Evolutionary conservation across 2,329 filamentous ascomycete genomes (phyloP).

Genomic region (Colletotrichum sp.): DNA sequence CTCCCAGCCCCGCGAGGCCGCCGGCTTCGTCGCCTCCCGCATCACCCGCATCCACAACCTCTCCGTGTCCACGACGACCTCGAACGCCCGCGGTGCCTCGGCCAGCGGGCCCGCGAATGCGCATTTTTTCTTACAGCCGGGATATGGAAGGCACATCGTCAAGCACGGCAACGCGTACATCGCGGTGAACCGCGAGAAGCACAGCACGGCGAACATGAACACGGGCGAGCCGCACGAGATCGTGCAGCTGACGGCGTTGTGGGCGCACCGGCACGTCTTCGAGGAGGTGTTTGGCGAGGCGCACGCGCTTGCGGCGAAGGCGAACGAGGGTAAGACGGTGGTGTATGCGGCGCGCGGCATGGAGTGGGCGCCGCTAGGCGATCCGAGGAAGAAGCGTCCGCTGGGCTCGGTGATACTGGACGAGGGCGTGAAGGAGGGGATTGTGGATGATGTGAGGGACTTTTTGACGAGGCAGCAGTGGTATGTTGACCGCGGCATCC

Average conservation of each 20-base stretch:
- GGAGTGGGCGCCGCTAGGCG: slow-evolving; percentile 84
- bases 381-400: slow-evolving; percentile 84
- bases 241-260: slow-evolving; percentile 88
- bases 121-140: slow-evolving; percentile 87
- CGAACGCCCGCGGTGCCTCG: slow-evolving; percentile 64
- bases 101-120: slow-evolving; percentile 68
- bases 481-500: slow-evolving; percentile 95
- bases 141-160: slow-evolving; percentile 87
- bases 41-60: slow-evolving; percentile 66
- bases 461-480: slow-evolving; percentile 81
- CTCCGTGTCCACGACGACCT: slow-evolving; percentile 57
- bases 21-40: slow-evolving; percentile 62
- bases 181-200: slow-evolving; percentile 83
- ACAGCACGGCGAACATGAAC: slow-evolving; percentile 78
- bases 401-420: slow-evolving; percentile 88
- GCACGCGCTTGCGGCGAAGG: slow-evolving; percentile 77
- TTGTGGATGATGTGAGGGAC: slow-evolving; percentile 81
- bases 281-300: slow-evolving; percentile 90
- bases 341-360: slow-evolving; percentile 87
- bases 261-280: slow-evolving; percentile 87
- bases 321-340: slow-evolving; percentile 89
- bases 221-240: slow-evolving; percentile 95
- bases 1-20: slow-evolving; percentile 75
- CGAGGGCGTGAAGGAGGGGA: slow-evolving; percentile 79
- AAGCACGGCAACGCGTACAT: slow-evolving; percentile 89